phyloP scores from a whole-genome alignment of 768 basidiomycete species.

The Austroboletus eburneus region DNA sequence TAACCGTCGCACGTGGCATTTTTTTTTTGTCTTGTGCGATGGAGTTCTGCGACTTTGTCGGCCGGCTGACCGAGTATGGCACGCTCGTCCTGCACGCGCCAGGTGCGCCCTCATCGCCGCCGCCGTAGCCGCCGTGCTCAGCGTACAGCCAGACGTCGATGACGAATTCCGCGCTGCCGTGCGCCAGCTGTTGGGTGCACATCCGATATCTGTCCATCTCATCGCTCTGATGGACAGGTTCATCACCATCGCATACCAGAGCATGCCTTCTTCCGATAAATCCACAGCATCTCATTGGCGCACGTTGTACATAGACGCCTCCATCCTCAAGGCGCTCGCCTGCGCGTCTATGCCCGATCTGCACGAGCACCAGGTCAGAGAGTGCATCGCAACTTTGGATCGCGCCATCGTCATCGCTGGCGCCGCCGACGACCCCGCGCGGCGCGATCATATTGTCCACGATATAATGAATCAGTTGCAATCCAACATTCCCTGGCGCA shows the following conservation, averaged over 20 bases:
- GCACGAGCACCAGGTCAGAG: slow-evolving; percentile 28
- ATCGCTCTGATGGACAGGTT: slow-evolving; percentile 32
- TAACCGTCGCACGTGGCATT: background rate
- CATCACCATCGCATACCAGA: slow-evolving; percentile 43
- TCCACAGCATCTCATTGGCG: slow-evolving; percentile 48
- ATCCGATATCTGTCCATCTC: background rate
- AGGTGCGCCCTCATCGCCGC: too few relatives aligned
- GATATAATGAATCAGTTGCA: slow-evolving; percentile 63
- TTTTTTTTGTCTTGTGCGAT: background rate
- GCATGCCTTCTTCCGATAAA: slow-evolving; percentile 42
- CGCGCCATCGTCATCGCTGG: slow-evolving; percentile 82
- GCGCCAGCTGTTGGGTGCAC: slow-evolving; percentile 1
- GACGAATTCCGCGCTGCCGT: slow-evolving; percentile 9
- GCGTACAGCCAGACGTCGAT: background rate
- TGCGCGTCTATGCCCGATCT: slow-evolving; percentile 20
- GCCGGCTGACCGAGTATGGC: slow-evolving; percentile 10
- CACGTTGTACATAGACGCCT: slow-evolving; percentile 72
- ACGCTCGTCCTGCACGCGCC: slow-evolving; percentile 10
- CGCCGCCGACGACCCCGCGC: slow-evolving; percentile 50
- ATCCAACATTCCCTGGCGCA: slow-evolving; percentile 7
- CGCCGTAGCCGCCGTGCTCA: too few relatives aligned
- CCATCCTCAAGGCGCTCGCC: slow-evolving; percentile 52
- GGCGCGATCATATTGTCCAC: slow-evolving; percentile 55
- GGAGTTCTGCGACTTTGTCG: background rate
- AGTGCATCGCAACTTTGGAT: slow-evolving; percentile 64